Evolutionary conservation across 1,284 basidiomycete genomes (phyloP).

Genomic region (Sanghuangporus sanghuang): DNA sequence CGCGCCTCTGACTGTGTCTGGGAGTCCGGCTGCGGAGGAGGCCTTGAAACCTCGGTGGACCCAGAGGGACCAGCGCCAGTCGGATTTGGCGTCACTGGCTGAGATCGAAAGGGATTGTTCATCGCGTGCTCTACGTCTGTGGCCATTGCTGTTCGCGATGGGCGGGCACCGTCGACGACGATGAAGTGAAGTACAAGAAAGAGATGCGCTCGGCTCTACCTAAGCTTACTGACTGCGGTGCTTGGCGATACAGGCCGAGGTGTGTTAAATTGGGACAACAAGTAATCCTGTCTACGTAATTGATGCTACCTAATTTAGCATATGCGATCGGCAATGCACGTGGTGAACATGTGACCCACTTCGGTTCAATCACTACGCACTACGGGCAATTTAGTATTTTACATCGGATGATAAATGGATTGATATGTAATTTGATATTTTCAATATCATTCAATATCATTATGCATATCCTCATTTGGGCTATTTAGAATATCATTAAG

Average conservation of each 20-base stretch:
- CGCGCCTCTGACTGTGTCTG: constrained; percentile 2
- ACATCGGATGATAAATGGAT: no score
- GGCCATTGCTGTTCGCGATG: background rate
- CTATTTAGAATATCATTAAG: no score
- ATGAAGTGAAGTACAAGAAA: background rate
- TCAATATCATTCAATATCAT: no score
- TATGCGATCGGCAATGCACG: background rate
- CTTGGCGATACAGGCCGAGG: background rate
- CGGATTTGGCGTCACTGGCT: constrained; percentile 22
- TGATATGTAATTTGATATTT: no score
- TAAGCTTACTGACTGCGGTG: background rate
- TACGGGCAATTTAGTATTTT: no score
- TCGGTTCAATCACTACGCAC: no score
- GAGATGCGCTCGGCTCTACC: background rate
- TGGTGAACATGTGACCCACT: background rate
- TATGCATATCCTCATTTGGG: no score
- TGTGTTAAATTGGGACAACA: background rate
- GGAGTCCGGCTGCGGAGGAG: constrained; percentile 3
- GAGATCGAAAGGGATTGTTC: constrained; percentile 30
- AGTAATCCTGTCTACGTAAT: background rate
- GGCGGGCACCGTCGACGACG: background rate
- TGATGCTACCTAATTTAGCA: background rate
- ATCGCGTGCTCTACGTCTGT: constrained; percentile 4
- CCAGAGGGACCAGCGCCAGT: constrained; percentile 20
- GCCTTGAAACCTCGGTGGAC: background rate